Evolutionary conservation across 164 flowering plant species (phyloP), one percentile per base, ranked within the genome.

Genomic region (Kalanchoe fedtschenkoi): DNA sequence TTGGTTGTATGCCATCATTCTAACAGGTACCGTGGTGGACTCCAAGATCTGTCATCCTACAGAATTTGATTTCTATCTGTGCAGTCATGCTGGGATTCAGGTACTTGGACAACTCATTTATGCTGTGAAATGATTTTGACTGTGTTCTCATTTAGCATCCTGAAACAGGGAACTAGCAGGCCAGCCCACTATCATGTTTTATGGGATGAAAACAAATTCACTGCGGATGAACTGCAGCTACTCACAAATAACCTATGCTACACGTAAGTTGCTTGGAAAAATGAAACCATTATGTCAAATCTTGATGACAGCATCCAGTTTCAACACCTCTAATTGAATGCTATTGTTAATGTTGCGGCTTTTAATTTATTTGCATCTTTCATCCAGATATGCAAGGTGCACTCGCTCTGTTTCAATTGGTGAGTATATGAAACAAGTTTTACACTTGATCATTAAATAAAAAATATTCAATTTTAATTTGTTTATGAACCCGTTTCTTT

Each of bases 361-460:
- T 30, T 35, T 8, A 24, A 19, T 16, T 15, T n/a, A 15, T n/a
- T 41, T 19, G 43, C 11, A 26, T 41, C 1, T 3, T 41, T 22
- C 34, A 24, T 43, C 22, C 82, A 87, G 95, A 24, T 87, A 85
- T 71, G 91, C 95, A 0, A 78, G 95, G 70, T 88, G 95, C 74
- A 85, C 95, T 0, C 82, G 95, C 0, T 85, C 95, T 8, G 91
- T 88, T 10, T 88, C 95, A 0, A 85, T 88, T 21, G 95, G 91
- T 88, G 1, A 75, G 83, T 58, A 15, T 24, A 19, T 41, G 44
- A 17, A 7, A 21, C 11, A 22, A 47, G 8, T 47, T 1, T 47
- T 47, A 5, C n/a, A 21, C n/a, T n/a, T n/a, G n/a, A n/a, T n/a
- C n/a, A n/a, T n/a, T n/a, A n/a, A n/a, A n/a, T n/a, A n/a, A n/a